Evolutionary conservation across 2,329 filamentous ascomycete genomes (phyloP).

Genomic region (Thelonectria discophora): DNA sequence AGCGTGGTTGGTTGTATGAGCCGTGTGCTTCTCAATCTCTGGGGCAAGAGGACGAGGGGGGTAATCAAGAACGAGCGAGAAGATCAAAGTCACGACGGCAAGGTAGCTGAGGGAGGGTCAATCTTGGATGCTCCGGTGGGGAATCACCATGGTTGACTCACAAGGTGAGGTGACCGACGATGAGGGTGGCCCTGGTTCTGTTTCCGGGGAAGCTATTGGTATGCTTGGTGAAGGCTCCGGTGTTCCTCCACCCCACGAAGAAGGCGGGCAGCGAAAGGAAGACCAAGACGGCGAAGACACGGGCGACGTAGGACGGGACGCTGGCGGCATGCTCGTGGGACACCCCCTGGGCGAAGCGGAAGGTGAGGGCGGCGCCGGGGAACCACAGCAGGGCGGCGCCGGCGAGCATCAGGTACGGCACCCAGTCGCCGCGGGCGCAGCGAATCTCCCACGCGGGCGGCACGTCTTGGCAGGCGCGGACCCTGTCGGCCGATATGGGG

Average conservation of each 20-base stretch:
- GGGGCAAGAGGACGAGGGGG: conserved; percentile 3
- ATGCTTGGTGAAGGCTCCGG: conserved; percentile 11
- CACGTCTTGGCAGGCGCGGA: neutral
- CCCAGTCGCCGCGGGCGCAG: conserved; percentile 5
- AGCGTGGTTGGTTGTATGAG: neutral
- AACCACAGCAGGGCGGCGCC: conserved; percentile 26
- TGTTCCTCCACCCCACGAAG: conserved; percentile 14
- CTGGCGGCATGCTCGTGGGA: conserved; percentile 6
- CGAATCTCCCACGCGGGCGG: conserved; percentile 7
- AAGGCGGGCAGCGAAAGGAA: conserved; percentile 24
- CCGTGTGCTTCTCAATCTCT: neutral
- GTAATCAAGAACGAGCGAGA: conserved; percentile 30
- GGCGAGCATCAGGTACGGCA: conserved; percentile 34
- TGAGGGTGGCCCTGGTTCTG: conserved; percentile 21
- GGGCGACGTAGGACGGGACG: conserved; percentile 38
- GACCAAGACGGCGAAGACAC: conserved; percentile 36
- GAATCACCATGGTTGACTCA: conserved; percentile 26
- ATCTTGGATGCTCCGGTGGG: neutral
- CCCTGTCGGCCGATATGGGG: conserved; percentile 18
- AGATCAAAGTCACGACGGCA: conserved; percentile 31
- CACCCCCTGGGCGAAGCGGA: conserved; percentile 24
- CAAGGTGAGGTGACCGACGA: conserved; percentile 37
- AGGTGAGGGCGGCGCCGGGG: conserved; percentile 23
- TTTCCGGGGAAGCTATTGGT: neutral
- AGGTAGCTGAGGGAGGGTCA: conserved; percentile 34